A percentile compares a stretch with the other conserved stretches of the same genome.
phyloP scores from a whole-genome alignment of 495 filamentous ascomycete species.

The Staphylotrichum tortipilum region DNA sequence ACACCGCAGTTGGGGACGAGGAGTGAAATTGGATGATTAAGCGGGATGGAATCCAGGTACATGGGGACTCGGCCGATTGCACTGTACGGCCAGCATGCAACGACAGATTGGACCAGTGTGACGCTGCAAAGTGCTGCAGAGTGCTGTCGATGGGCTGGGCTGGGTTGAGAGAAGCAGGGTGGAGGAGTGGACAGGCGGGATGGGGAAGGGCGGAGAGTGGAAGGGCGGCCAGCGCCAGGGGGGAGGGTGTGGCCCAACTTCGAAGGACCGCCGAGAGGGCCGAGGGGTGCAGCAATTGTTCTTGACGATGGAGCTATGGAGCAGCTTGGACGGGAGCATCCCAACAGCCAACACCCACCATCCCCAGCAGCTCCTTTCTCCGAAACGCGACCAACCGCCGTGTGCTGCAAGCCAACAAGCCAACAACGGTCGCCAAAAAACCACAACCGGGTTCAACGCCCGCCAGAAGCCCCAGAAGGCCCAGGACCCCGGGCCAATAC shows the following conservation, averaged over 20 bases:
- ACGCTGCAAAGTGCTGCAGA: neutral
- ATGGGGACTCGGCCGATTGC: neutral
- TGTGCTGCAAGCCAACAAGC: neutral
- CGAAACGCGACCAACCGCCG: neutral
- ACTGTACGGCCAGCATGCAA: neutral
- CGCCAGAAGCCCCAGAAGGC: neutral
- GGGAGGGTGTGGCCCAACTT: too few species aligned
- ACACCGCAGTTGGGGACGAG: neutral
- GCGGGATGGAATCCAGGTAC: conserved; percentile 3
- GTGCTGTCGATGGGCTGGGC: too few species aligned
- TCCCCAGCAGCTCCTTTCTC: neutral
- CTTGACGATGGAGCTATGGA: too few species aligned
- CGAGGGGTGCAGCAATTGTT: too few species aligned
- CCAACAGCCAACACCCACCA: neutral
- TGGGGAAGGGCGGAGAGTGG: too few species aligned
- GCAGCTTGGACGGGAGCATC: too few species aligned
- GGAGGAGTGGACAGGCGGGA: too few species aligned
- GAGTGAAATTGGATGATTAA: neutral
- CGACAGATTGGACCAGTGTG: neutral
- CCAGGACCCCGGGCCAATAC: neutral
- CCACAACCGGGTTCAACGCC: neutral
- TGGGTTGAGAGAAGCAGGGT: too few species aligned
- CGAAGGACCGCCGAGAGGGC: too few species aligned
- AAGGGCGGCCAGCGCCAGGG: too few species aligned
- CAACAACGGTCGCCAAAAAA: neutral